Evolutionary conservation across 73 alveolate species (phyloP), one percentile per base, ranked within the genome.

Genomic region (Paramecium caudatum): DNA sequence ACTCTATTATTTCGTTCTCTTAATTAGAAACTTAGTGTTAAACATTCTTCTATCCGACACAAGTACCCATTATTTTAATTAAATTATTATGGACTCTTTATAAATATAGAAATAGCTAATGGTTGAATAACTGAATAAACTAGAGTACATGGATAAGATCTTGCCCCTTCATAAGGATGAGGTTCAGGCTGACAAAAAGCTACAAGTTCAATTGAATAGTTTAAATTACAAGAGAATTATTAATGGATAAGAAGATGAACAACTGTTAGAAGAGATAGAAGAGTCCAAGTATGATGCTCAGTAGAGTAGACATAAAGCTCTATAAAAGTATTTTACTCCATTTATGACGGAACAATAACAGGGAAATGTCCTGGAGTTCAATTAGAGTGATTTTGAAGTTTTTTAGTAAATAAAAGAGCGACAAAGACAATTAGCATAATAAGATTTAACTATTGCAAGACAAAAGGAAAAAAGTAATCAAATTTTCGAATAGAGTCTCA

Each of bases 91-190:
- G 80, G 80, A 55, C 80, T 55, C 80, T 27, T 55, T 55, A 55
- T 55, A 55, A 55, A 55, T 23, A 23, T 43, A 55, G 80, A 55
- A 55, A 21, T 55, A 55, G 7, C 80, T 55, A 34, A 74, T 74
- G 88, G 88, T 74, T 37, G 88, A 74, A 25, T 37, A 74, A 39
- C 32, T 74, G 33, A 74, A 74, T 8, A 74, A 39, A 45, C 32
- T 74, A 16, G 88, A 74, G 32, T 30, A 41, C 43, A 74, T 74
- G 88, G 88, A 74, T 45, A 74, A 74, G 32, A 74, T 74, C 21
- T 37, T 74, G 10, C 88, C 88, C 4, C 55, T 74, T 3, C 88
- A 74, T 5, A 74, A 74, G 39, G 68, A 45, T 2, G 62, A 74
- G 32, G 69, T 74, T 1, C 43, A 74, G 10, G 68, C 88, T 21